Base-by-base conservation (phyloP, 2,329 filamentous ascomycete genomes). In the Calonectria multiphialidica region DNA sequence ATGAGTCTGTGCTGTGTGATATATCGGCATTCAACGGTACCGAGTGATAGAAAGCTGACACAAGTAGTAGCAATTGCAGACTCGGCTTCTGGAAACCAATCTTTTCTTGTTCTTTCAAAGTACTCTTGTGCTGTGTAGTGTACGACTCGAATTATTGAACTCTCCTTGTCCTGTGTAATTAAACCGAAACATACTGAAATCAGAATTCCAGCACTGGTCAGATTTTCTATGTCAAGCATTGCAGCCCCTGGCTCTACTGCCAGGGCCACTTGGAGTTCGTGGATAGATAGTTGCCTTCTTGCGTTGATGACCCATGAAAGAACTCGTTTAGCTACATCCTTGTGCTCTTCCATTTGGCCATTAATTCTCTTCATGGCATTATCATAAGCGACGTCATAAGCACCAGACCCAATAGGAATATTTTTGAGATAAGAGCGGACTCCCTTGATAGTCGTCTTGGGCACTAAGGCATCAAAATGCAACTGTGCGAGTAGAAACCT, bases 21-120 rank as follows among this genome's bases (percentile, higher is more conserved):
- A n/a, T 4, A 8, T 13, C 55, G 62, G 33, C 3, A 25, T 25
- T 66, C 30, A 61, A 85, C 83, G 0, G 9, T 33, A 30, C 77
- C 68, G 25, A 83, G 83, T 13, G 79, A 83, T 6, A 87, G 76
- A 59, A 86, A 86, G 0, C 80, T 81, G 4, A 83, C 33, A 70
- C 84, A 87, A 5, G 69, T 77, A 5, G 44, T 64, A 0, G 77
- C 63, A 13, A 87, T 80, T 3, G 81, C 30, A 0, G 2, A 15
- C 8, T 84, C 68, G 0, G 80, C 80, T 42, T 78, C 35, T 0
- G 81, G 79, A 66, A 87, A 83, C 78, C 81, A 84, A 5, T 50
- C 21, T 0, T 10, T 44, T 18, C 70, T 8, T 25, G 42, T 37
- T 12, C n/a, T 16, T 2, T 49, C 13, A 18, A 64, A 30, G 44